Percentiles rank a stretch among this genome's conserved stretches.
These are phyloP conservation scores for Sporobolomyces roseus DNA, from an alignment of 768 basidiomycete species.

Conservation along the genomic window DNA sequence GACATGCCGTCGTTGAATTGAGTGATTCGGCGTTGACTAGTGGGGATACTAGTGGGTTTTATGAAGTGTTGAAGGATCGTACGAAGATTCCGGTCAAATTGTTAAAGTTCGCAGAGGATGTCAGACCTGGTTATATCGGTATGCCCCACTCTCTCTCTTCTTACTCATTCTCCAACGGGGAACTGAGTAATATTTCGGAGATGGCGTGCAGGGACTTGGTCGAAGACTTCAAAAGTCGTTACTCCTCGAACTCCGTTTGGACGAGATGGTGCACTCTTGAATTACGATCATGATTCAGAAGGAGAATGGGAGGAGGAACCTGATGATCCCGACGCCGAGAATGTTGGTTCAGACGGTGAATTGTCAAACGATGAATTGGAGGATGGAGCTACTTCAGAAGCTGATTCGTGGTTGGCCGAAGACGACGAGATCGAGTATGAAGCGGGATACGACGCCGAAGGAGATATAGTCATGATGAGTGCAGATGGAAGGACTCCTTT, in stretches of 20 bases:
- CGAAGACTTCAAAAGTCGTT: conserved; percentile 69
- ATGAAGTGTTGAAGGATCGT: conserved; percentile 62
- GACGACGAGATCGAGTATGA: conserved; percentile 44
- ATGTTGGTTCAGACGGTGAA: conserved; percentile 26
- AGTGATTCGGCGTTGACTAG: conserved; percentile 69
- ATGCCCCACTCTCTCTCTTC: conserved; percentile 24
- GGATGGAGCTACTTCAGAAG: conserved; percentile 2
- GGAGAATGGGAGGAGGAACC: conserved; percentile 85
- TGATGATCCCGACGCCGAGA: conserved; percentile 53
- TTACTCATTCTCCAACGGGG: not conserved
- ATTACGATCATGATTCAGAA: conserved; percentile 91
- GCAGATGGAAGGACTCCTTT: conserved; percentile 7
- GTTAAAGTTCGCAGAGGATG: conserved; percentile 76
- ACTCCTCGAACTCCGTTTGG: conserved; percentile 79
- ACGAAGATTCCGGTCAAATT: conserved; percentile 68
- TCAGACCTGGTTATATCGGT: conserved; percentile 87
- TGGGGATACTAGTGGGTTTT: conserved; percentile 65
- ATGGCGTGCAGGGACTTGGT: conserved; percentile 88
- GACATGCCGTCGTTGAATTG: conserved; percentile 60
- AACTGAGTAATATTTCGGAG: too few species aligned
- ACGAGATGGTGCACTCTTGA: conserved; percentile 68
- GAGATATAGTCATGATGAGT: conserved; percentile 31
- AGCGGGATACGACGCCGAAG: conserved; percentile 39
- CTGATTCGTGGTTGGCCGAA: conserved; percentile 42
- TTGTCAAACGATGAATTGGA: conserved; percentile 31